These are phyloP conservation scores for Tetradesmus lagerheimii DNA, from an alignment of 139 green algal genomes.

Conservation along the genomic window DNA sequence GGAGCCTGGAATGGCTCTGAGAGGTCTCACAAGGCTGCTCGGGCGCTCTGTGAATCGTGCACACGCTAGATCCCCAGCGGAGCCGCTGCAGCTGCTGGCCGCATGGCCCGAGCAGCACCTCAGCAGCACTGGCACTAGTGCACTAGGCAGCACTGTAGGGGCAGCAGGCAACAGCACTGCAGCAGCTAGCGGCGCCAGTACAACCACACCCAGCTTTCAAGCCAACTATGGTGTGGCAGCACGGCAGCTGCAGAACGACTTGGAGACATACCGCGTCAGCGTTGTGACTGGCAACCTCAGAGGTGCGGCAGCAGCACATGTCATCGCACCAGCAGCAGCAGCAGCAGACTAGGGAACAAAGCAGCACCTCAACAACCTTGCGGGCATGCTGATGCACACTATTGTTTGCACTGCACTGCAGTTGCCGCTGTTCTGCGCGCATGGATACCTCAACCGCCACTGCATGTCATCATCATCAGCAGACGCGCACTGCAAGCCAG, in stretches of 20 bases:
- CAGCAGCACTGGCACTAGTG: background rate
- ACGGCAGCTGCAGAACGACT: conserved; percentile 31
- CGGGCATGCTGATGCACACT: background rate
- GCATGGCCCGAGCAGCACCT: conserved; percentile 1
- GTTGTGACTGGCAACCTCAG: conserved; percentile 87
- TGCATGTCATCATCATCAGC: no score
- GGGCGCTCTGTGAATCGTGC: background rate
- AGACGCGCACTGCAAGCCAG: no score
- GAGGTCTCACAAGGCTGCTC: background rate
- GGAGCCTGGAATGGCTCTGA: background rate
- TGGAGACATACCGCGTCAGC: conserved; percentile 36
- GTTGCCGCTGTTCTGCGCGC: no score
- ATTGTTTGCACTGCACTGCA: no score
- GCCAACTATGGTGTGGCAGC: conserved; percentile 39
- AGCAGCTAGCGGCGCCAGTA: background rate
- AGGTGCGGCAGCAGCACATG: conserved; percentile 49
- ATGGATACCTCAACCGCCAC: no score
- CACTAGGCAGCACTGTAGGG: background rate
- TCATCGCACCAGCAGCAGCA: background rate
- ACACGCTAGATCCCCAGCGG: background rate
- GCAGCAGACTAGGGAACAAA: background rate
- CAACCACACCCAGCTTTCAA: background rate
- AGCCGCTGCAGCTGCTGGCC: conserved; percentile 3
- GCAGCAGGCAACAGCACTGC: background rate
- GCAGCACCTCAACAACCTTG: background rate